Base-by-base conservation (phyloP, 257 asterid species). In the Hygrophila difformis region DNA sequence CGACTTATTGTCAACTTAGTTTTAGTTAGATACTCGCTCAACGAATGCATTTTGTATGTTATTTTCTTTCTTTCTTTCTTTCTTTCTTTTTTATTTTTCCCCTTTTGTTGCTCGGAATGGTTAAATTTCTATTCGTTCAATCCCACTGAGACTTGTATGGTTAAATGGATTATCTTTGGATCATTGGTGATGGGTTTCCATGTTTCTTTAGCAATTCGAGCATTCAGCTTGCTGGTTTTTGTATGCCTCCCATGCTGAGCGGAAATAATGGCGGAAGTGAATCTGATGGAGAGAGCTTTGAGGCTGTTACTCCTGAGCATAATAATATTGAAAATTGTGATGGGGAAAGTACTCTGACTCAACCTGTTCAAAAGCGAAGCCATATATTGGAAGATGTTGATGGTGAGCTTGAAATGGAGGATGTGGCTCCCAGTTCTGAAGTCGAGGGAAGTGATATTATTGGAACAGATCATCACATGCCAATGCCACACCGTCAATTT, bases 391-490 rank as follows among this genome's bases (percentile, higher is more conserved):
- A 88, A 71, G 94, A 81, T 67, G 94, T 84, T 33, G 97, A 88
- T 44, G 96, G 95, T 44, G 97, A 88, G 68, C 94, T 88, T 60
- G 97, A 88, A 69, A 88, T 88, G 97, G 97, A 88, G 63, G 97
- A 88, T 66, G 91, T 84, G 64, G 79, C 97, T 59, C 97, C 95
- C 4, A 50, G 63, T 43, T 66, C 71, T 66, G 91, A 73, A 21
- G 67, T 49, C 41, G 79, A 73, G 38, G 47, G 61, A 12, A 53
- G 72, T 68, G 56, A 63, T 47, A 33, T 42, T 57, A 18, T 63
- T 36, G 74, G 60, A 53, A 51, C 53, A 3, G 63, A 57, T 23
- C 39, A 45, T 23, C 43, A 47, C 65, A 55, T 49, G 7, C 79
- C 53, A 38, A 48, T 35, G 22, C 47, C 62, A 18, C 59, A 69